These are phyloP conservation scores for Cercospora zeina DNA, from an alignment of 2,329 filamentous ascomycete species.

Conservation along the genomic window DNA sequence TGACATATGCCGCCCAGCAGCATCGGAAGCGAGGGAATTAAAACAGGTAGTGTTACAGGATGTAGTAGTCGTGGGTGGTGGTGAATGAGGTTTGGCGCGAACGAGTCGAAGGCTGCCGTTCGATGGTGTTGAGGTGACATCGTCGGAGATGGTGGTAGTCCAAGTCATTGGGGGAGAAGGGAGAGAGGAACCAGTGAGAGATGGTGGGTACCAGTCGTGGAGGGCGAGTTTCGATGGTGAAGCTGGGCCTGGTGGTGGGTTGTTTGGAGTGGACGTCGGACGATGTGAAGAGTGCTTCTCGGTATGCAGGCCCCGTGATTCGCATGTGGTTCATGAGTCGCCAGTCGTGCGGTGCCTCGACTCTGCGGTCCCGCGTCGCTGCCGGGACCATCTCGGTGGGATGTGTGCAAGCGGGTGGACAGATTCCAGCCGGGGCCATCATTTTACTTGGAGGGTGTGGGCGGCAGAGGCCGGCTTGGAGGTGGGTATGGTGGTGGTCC, in stretches of 20 bases:
- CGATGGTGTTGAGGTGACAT: not conserved
- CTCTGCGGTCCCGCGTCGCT: not conserved
- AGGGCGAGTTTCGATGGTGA: not conserved
- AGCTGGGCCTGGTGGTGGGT: not conserved
- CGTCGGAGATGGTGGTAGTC: not conserved
- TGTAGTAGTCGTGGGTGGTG: not conserved
- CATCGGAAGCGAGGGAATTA: conserved; percentile 12
- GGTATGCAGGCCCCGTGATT: not conserved
- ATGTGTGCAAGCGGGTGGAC: not conserved
- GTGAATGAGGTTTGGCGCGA: not conserved
- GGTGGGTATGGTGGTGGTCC: conserved; percentile 52
- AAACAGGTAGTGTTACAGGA: conserved; percentile 6
- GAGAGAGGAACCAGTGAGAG: not conserved
- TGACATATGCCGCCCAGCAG: conserved; percentile 29
- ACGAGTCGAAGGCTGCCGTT: not conserved
- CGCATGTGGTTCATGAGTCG: not conserved
- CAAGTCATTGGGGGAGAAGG: not conserved
- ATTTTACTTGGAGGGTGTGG: conserved; percentile 46
- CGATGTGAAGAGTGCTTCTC: not conserved
- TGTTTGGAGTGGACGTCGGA: not conserved
- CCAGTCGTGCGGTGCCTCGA: not conserved
- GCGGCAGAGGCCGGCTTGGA: conserved; percentile 51
- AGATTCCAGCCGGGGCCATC: not conserved
- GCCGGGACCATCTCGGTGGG: not conserved
- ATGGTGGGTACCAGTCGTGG: not conserved